Evolutionary conservation across 495 filamentous ascomycete genomes (phyloP).

Genomic region (Antarctomyces pellizariae): DNA sequence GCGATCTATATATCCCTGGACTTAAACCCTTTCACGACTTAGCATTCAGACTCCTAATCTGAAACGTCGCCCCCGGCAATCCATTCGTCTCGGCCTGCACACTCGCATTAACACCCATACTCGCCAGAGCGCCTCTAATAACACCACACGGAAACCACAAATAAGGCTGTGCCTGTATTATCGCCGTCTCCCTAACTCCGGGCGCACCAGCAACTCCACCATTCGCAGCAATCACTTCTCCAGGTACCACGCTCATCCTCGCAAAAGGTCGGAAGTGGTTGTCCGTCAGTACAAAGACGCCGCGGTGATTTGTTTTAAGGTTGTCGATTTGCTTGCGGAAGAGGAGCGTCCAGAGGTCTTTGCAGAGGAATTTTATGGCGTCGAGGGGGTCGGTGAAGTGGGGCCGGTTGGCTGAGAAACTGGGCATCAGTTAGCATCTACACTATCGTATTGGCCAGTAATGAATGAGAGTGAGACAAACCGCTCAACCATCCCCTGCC

Average conservation of each 20-base stretch:
- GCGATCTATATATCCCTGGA: conserved; percentile 1
- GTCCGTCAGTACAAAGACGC: conserved; percentile 90
- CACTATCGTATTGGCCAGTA: too few relatives aligned
- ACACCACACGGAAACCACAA: conserved; percentile 89
- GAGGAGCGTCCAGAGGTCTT: conserved; percentile 83
- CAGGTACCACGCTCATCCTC: conserved; percentile 59
- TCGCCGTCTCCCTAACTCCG: too few relatives aligned
- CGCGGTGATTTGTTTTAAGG: conserved; percentile 95
- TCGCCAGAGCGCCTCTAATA: conserved; percentile 68
- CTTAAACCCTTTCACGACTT: conserved; percentile 26
- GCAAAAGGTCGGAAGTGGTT: conserved; percentile 74
- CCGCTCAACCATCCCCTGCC: conserved; percentile 82
- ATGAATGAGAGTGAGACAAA: conserved; percentile 21
- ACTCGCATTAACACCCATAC: conserved; percentile 71
- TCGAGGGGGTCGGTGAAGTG: conserved; percentile 72
- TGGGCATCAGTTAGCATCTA: conserved; percentile 18
- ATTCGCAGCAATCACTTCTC: conserved; percentile 43
- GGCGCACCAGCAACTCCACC: too few relatives aligned
- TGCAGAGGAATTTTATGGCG: conserved; percentile 94
- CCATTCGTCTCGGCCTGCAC: conserved; percentile 76
- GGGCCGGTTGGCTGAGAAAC: conserved; percentile 71
- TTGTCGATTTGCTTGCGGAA: conserved; percentile 97
- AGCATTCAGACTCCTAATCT: conserved; percentile 64
- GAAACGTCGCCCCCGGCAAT: conserved; percentile 75
- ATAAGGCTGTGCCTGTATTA: conserved; percentile 73